Percentiles rank a stretch among this genome's conserved stretches.
Conservation (phyloP, 768 basidiomycete genomes). For the Mycena leptocephala region DNA sequence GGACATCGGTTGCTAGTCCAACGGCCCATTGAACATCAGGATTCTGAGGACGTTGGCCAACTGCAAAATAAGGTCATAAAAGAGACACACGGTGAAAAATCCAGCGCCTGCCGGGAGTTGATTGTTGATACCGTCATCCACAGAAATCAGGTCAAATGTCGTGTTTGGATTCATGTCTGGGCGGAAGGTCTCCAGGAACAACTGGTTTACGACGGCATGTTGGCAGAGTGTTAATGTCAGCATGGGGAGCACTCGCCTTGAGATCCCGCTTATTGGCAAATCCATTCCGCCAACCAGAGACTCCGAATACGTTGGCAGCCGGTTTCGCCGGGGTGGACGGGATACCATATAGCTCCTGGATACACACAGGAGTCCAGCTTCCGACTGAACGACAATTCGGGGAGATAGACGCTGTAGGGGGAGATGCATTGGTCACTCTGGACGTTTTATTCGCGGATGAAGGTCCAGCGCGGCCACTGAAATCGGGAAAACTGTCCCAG, state of each 20-base stretch:
- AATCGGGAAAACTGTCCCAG: background rate
- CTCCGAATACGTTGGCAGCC: background rate
- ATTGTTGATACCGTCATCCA: conserved; percentile 9
- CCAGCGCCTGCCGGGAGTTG: background rate
- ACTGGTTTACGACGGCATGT: background rate
- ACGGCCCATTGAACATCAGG: too few species aligned
- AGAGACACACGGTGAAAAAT: too few species aligned
- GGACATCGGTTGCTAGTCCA: too few species aligned
- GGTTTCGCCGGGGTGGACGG: background rate
- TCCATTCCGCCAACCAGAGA: background rate
- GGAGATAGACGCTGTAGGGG: background rate
- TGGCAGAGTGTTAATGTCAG: too few species aligned
- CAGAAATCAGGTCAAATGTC: background rate
- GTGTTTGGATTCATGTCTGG: conserved; percentile 5
- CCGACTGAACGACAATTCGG: background rate
- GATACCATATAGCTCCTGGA: conserved; percentile 9
- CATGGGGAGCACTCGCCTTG: background rate
- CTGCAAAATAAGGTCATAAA: too few species aligned
- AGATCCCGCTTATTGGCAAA: conserved; percentile 15
- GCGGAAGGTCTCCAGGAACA: background rate
- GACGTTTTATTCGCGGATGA: background rate
- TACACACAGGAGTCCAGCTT: conserved; percentile 1
- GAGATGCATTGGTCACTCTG: background rate
- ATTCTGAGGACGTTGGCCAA: too few species aligned
- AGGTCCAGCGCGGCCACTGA: background rate